phyloP scores from a whole-genome alignment of 352 stramenopile genomes.

The Elongisporangium senticosum region DNA sequence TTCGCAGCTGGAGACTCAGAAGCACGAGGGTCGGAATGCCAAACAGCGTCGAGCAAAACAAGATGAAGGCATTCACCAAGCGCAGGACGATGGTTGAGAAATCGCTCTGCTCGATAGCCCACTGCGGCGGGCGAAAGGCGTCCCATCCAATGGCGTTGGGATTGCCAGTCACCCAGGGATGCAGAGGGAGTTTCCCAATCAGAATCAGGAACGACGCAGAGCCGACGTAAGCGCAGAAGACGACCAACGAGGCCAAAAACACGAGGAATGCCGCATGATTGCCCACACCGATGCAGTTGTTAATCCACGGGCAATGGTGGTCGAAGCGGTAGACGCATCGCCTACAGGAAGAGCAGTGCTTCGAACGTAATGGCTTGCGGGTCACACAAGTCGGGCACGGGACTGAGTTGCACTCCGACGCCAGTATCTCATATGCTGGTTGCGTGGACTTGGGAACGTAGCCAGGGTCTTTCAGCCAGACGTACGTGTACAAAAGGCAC shows the following conservation, averaged over 20 bases:
- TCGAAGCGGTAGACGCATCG: constrained; percentile 81
- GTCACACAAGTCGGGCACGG: constrained; percentile 79
- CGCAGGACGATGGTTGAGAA: constrained; percentile 42
- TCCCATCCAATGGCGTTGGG: constrained; percentile 7
- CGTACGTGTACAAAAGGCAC: constrained; percentile 66
- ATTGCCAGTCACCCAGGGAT: constrained; percentile 10
- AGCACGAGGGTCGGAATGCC: constrained; percentile 60
- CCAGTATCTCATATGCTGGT: constrained; percentile 72
- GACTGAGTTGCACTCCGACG: constrained; percentile 49
- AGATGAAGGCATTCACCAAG: constrained; percentile 41
- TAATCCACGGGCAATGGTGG: constrained; percentile 84
- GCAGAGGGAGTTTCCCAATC: constrained; percentile 30
- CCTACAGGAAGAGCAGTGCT: constrained; percentile 75
- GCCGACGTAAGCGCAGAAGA: constrained; percentile 46
- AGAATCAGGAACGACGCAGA: constrained; percentile 46
- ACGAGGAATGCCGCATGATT: constrained; percentile 76
- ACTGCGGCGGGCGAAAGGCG: background rate
- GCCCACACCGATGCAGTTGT: constrained; percentile 73
- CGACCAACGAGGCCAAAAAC: constrained; percentile 45
- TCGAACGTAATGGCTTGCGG: constrained; percentile 66
- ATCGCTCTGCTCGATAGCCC: constrained; percentile 5
- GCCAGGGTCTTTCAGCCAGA: constrained; percentile 74
- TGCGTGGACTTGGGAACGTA: constrained; percentile 57
- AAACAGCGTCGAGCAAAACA: constrained; percentile 59
- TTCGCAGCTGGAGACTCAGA: constrained; percentile 63